Percentiles rank a stretch among this genome's conserved stretches.
Evolutionary conservation across 495 filamentous ascomycete species (phyloP).

Genomic region (Xanthoparmelia taractica): DNA sequence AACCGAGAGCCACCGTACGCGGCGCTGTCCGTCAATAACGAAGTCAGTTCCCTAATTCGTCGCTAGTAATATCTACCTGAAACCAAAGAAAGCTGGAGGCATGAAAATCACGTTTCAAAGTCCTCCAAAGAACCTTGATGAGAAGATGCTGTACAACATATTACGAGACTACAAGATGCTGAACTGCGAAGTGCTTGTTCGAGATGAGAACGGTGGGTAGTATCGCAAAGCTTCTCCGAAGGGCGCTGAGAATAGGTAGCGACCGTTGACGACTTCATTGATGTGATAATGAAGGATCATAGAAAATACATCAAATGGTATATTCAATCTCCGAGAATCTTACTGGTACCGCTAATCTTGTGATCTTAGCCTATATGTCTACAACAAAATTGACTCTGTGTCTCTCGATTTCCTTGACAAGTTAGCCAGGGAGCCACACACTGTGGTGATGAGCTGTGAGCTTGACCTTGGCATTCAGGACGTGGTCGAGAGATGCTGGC

Average conservation of each 20-base stretch:
- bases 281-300: conserved; percentile 98
- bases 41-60: background rate
- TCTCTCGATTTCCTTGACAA: conserved; percentile 88
- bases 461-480: conserved; percentile 94
- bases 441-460: conserved; percentile 96
- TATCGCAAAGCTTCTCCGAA: background rate
- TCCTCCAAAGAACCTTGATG: conserved; percentile 83
- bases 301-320: conserved; percentile 90
- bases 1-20: conserved; percentile 85
- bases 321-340: conserved; percentile 1
- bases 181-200: conserved; percentile 91
- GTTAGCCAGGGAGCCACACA: conserved; percentile 85
- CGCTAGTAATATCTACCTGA: conserved; percentile 92
- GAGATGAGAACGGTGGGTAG: conserved; percentile 73
- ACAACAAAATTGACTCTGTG: conserved; percentile 99
- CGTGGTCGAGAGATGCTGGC: conserved; percentile 92
- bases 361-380: conserved; percentile 75
- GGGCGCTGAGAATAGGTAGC: conserved; percentile 38
- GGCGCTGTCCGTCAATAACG: background rate
- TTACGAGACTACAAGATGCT: conserved; percentile 97
- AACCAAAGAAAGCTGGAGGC: conserved; percentile 90
- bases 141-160: conserved; percentile 96
- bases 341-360: background rate
- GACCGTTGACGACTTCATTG: conserved; percentile 97
- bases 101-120: conserved; percentile 96